Conservation (phyloP, 768 basidiomycete genomes). For the Lactarius psammicola region DNA sequence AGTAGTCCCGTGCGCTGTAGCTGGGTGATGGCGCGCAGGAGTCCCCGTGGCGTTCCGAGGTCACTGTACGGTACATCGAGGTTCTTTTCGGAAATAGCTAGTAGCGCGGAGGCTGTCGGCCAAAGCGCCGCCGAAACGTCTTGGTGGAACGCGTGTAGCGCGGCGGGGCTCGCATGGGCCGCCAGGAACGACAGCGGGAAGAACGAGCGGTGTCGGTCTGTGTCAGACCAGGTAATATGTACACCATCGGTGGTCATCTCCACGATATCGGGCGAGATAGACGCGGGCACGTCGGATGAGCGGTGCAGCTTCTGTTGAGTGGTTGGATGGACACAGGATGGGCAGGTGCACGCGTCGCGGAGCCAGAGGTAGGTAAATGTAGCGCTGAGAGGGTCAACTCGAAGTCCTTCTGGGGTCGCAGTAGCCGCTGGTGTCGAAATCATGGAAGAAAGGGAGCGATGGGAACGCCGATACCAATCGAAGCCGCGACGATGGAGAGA, state of each 20-base stretch:
- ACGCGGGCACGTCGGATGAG: constrained; percentile 59
- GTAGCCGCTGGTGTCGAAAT: constrained; percentile 2
- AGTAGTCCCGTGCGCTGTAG: constrained; percentile 70
- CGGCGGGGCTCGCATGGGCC: constrained; percentile 43
- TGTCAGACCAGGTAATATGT: constrained; percentile 47
- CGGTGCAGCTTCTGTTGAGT: constrained; percentile 75
- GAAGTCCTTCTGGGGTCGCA: constrained; percentile 9
- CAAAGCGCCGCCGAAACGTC: constrained; percentile 45
- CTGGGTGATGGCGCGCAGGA: constrained; percentile 64
- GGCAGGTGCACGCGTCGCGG: constrained; percentile 79
- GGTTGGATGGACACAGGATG: constrained; percentile 70
- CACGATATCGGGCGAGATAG: constrained; percentile 47
- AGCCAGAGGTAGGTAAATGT: constrained; percentile 73
- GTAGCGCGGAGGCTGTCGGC: constrained; percentile 37
- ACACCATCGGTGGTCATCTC: constrained; percentile 46
- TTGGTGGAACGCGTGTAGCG: constrained; percentile 45
- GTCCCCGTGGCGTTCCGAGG: constrained; percentile 44
- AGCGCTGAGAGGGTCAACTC: constrained; percentile 38
- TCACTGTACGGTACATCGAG: constrained; percentile 58
- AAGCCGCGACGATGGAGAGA: background rate
- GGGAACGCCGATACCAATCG: background rate
- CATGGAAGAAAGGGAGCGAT: background rate
- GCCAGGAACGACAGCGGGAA: constrained; percentile 51
- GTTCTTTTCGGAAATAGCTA: constrained; percentile 38
- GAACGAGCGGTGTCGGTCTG: constrained; percentile 57